These are phyloP conservation scores for Symbiodinium natans DNA, from an alignment of 73 alveolate species.

Conservation along the genomic window DNA sequence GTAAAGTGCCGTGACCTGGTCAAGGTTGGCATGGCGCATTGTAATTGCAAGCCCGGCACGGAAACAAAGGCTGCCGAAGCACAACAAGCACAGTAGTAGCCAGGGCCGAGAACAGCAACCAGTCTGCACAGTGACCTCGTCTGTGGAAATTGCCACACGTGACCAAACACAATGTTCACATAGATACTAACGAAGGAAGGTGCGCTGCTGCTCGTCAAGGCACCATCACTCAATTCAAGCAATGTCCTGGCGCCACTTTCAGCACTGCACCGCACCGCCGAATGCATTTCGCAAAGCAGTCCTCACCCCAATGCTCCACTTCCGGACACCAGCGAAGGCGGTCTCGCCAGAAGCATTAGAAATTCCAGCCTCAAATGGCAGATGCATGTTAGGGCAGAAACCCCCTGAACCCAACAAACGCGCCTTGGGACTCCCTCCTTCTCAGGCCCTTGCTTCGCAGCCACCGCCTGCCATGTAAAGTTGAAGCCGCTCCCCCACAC, in stretches of 20 bases:
- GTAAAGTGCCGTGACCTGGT: slow-evolving; percentile 55
- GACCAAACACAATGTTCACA: too few species aligned
- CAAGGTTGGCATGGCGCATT: background rate
- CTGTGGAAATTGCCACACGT: too few species aligned
- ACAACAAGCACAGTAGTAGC: slow-evolving; percentile 24
- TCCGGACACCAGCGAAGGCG: slow-evolving; percentile 41
- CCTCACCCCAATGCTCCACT: slow-evolving; percentile 88
- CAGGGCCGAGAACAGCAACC: slow-evolving; percentile 48
- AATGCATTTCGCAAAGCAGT: too few species aligned
- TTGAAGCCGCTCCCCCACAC: too few species aligned
- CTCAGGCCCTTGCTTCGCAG: background rate
- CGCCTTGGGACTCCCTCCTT: too few species aligned
- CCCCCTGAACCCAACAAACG: too few species aligned
- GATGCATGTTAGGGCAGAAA: too few species aligned
- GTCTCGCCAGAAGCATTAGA: slow-evolving; percentile 42
- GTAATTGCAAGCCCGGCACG: background rate
- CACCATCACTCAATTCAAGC: background rate
- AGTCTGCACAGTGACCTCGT: slow-evolving; percentile 25
- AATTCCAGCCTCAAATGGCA: background rate
- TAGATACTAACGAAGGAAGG: background rate
- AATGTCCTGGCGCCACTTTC: slow-evolving; percentile 16
- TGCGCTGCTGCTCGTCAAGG: background rate
- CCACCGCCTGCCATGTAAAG: slow-evolving; percentile 5
- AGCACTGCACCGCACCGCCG: too few species aligned
- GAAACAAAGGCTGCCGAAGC: background rate